A percentile compares a stretch with the other conserved stretches of the same genome.
These are phyloP conservation scores for Mortierella sp. DNA, from an alignment of 371 early-diverging fungal species.

Conservation along the genomic window DNA sequence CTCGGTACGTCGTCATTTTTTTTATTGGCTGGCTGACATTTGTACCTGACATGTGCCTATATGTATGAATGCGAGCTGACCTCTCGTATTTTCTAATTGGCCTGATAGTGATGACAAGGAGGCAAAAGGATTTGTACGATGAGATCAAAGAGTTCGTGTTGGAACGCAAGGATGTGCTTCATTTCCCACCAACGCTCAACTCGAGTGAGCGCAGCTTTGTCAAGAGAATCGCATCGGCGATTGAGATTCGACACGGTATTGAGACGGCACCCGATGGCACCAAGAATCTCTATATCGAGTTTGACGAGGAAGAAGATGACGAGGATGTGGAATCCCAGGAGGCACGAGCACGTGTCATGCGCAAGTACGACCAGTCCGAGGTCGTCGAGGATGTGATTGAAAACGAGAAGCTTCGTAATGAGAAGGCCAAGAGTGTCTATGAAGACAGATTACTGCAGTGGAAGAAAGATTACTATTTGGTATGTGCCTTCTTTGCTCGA, in stretches of 20 bases:
- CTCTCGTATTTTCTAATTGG: background rate
- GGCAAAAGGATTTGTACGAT: constrained; percentile 69
- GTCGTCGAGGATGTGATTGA: constrained; percentile 74
- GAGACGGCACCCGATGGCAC: constrained; percentile 60
- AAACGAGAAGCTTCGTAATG: constrained; percentile 59
- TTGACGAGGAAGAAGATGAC: constrained; percentile 68
- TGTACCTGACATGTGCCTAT: background rate
- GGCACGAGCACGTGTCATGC: constrained; percentile 76
- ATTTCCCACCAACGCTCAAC: constrained; percentile 66
- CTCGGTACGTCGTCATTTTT: constrained; percentile 31
- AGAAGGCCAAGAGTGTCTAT: constrained; percentile 67
- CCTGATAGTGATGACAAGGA: constrained; percentile 66
- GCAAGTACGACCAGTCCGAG: constrained; percentile 74
- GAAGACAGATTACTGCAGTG: constrained; percentile 72
- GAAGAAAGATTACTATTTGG: constrained; percentile 81
- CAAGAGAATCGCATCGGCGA: constrained; percentile 69
- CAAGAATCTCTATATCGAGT: constrained; percentile 66
- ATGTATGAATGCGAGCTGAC: background rate
- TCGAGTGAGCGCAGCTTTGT: constrained; percentile 76
- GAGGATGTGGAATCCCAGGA: constrained; percentile 69
- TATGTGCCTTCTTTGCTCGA: constrained; percentile 25
- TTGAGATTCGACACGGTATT: constrained; percentile 69
- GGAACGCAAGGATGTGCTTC: constrained; percentile 59
- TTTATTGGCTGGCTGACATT: background rate
- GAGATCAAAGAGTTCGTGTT: constrained; percentile 69